phyloP scores from a whole-genome alignment of 208 protist genomes.

The Trypanosoma grayi region DNA sequence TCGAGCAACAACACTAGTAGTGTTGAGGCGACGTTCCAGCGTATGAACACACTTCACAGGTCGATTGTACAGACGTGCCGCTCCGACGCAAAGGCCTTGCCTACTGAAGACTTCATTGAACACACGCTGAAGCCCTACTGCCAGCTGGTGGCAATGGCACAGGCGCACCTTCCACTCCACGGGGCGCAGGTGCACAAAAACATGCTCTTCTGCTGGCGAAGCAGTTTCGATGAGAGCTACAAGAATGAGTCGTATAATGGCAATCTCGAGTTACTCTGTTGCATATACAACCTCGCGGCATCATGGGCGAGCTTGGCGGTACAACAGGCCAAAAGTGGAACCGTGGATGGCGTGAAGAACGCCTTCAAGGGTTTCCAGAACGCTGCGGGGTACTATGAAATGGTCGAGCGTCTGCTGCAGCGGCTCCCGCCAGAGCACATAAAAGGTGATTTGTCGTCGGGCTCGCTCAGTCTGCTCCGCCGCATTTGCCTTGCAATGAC shows the following conservation, averaged over 20 bases:
- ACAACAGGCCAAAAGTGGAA: slow-evolving; percentile 36
- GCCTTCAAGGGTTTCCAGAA: slow-evolving; percentile 75
- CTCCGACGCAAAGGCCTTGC: slow-evolving; percentile 39
- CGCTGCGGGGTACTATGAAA: slow-evolving; percentile 80
- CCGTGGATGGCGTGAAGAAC: slow-evolving; percentile 55
- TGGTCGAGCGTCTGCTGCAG: slow-evolving; percentile 45
- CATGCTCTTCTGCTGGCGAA: slow-evolving; percentile 58
- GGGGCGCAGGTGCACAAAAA: slow-evolving; percentile 48
- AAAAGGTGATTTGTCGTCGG: slow-evolving; percentile 59
- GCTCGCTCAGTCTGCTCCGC: slow-evolving; percentile 54
- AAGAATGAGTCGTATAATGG: slow-evolving; percentile 66
- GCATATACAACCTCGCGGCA: slow-evolving; percentile 83
- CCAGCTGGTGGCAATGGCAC: slow-evolving; percentile 62
- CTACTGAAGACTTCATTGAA: slow-evolving; percentile 64
- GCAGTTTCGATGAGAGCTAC: slow-evolving; percentile 63
- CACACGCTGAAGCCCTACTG: slow-evolving; percentile 71
- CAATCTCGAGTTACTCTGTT: slow-evolving; percentile 76
- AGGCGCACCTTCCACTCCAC: slow-evolving; percentile 74
- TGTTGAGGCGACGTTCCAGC: slow-evolving; percentile 57
- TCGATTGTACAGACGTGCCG: slow-evolving; percentile 63
- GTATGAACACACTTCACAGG: slow-evolving; percentile 66
- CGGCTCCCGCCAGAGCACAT: slow-evolving; percentile 63
- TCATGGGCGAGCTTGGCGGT: slow-evolving; percentile 55
- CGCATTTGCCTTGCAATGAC: slow-evolving; percentile 60
- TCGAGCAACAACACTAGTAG: slow-evolving; percentile 59